Evolutionary conservation across 192 early-diverging fungal genomes (phyloP), one percentile per base, ranked within the genome.

Genomic region (Coemansia reversa): DNA sequence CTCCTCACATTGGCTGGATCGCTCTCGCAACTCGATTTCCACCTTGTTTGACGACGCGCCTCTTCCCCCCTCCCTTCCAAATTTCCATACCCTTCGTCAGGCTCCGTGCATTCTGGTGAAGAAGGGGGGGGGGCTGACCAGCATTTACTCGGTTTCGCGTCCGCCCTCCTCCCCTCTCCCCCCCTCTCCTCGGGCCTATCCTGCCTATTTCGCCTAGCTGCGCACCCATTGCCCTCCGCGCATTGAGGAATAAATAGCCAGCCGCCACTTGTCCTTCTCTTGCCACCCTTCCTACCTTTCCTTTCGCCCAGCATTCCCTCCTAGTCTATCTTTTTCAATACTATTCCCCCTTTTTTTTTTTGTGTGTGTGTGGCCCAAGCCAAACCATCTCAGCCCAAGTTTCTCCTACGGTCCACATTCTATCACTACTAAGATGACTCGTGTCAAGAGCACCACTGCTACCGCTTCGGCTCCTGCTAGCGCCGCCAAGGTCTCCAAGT

Each of bases 181-280:
- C 51, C 5, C 28, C 52, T 54, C 29, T 24, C 52, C 52, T 54
- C 23, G 22, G 2, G 25, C 45, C 32, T 65, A 55, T 54, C 29
- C 9, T 52, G 11, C 51, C 25, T 52, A 49, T 49, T 49, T 20
- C 47, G 47, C 16, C 47, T 52, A 20, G 24, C 51, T 52, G 51
- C 22, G 22, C 24, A 22, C 22, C 51, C 24, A 27, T 27, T 27
- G 20, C 51, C 51, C 51, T 22, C 51, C 51, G 51, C 48, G 54
- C 63, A 58, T 53, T 60, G 35, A 22, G 33, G 57, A 55, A 51
- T 66, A 72, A 65, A 66, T 73, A 73, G 61, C 54, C 62, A 48
- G 32, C 25, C 60, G 60, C 60, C 60, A 49, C 58, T 27, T 32
- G 54, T 25, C 54, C n/a, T 55, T 48, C 60, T 27, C 29, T 49